Base-by-base conservation (phyloP, 2,329 filamentous ascomycete genomes). In the Epichloe sp. region DNA sequence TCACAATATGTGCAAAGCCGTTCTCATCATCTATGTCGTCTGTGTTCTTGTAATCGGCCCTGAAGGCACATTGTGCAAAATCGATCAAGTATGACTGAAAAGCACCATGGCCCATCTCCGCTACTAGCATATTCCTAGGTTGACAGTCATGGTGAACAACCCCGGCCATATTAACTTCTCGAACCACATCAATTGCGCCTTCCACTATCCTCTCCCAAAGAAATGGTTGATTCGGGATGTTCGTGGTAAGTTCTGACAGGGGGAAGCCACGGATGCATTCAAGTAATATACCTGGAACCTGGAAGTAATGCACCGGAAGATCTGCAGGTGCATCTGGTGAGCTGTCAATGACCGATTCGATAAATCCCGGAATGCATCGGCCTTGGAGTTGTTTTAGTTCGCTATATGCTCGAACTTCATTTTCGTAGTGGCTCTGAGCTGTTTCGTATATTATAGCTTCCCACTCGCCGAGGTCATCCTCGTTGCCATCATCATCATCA, bases 41-140 rank as follows among this genome's bases (percentile, higher is more conserved):
- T 23, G 53, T 54, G 23, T 54, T 44, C 48, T 47, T 54, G 26
- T 52, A 54, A 19, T 54, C 53, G 7, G 21, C 47, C 15, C 14
- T 50, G 36, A 54, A 54, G 14, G 44, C 44, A 51, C 44, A 52
- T 47, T 52, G 47, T 21, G 50, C 53, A 44, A 54, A 54, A 19
- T 54, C 53, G 34, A 54, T 52, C 47, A 54, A 23, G 35, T 50
- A 54, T 19, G 44, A 12, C 41, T 44, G 50, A 43, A 40, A 54
- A 11, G 1, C 42, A 37, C 45, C 17, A 3, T 11, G 41, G 23
- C 10, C 50, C 1, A n/a, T 49, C 35, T 54, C 35, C 21, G 47
- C 21, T 21, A 52, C 53, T 14, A 52, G 34, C 14, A 52, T 8
- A 21, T 51, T 52, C 23, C 50, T 52, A 14, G 50, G 53, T 34